A percentile compares a stretch with the other conserved stretches of the same genome.
Conservation (phyloP, 2,329 filamentous ascomycete species). For the Neonectria hederae region DNA sequence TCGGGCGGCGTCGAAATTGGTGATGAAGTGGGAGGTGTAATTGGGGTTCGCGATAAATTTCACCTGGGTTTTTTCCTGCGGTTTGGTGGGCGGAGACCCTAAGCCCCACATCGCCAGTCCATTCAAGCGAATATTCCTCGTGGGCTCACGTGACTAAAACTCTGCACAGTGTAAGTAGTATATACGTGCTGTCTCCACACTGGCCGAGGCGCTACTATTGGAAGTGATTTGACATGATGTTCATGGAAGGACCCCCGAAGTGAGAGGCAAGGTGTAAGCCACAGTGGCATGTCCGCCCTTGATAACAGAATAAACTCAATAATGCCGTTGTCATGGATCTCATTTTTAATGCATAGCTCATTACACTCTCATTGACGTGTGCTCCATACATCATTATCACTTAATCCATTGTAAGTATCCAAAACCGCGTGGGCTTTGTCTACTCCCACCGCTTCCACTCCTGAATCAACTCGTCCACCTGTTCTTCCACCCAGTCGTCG, state of each 20-base stretch:
- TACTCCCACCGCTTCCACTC: slow-evolving; percentile 69
- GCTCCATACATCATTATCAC: slow-evolving; percentile 34
- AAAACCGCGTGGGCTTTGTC: slow-evolving; percentile 14
- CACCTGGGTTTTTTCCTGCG: slow-evolving; percentile 47
- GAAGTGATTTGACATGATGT: too few species aligned
- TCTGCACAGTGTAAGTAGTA: background rate
- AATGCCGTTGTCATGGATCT: slow-evolving; percentile 19
- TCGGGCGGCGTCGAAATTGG: slow-evolving; percentile 53
- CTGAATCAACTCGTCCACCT: slow-evolving; percentile 59
- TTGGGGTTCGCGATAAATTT: slow-evolving; percentile 50
- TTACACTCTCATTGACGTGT: slow-evolving; percentile 26
- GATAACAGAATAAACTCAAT: background rate
- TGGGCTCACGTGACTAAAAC: slow-evolving; percentile 25
- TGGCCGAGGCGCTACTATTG: too few species aligned
- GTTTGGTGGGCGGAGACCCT: slow-evolving; percentile 56
- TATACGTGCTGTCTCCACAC: background rate
- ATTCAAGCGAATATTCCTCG: slow-evolving; percentile 40
- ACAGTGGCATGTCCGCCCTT: background rate
- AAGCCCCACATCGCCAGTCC: slow-evolving; percentile 44
- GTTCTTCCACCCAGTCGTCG: slow-evolving; percentile 52
- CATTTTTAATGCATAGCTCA: slow-evolving; percentile 31
- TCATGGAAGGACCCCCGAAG: background rate
- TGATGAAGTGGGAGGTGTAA: slow-evolving; percentile 47
- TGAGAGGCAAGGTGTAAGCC: background rate
- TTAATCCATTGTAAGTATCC: slow-evolving; percentile 18